These are phyloP conservation scores for Suillus subaureus DNA, from an alignment of 768 basidiomycete species.

Conservation along the genomic window DNA sequence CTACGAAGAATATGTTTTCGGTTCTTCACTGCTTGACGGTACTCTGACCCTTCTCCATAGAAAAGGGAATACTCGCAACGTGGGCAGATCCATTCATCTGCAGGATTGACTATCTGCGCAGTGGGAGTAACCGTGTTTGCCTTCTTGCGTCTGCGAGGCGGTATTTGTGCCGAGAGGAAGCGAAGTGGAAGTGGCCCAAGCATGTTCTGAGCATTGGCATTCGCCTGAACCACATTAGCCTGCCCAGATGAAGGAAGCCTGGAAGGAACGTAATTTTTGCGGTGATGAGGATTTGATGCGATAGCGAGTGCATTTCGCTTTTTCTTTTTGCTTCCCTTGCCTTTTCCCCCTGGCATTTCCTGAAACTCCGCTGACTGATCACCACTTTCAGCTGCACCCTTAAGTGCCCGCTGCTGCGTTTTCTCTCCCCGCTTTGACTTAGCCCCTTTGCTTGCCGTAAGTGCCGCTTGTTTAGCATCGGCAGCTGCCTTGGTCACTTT, in stretches of 20 bases:
- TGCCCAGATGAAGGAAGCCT: constrained; percentile 60
- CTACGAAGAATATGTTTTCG: constrained; percentile 79
- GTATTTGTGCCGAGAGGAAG: constrained; percentile 71
- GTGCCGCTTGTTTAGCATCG: constrained; percentile 54
- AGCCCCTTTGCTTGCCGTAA: constrained; percentile 37
- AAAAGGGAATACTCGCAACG: constrained; percentile 93
- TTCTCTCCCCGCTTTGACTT: constrained; percentile 42
- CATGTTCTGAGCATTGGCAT: constrained; percentile 46
- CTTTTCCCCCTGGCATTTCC: constrained; percentile 38
- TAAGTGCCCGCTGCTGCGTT: constrained; percentile 40
- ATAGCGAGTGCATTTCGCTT: constrained; percentile 90
- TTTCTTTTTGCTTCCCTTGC: constrained; percentile 75
- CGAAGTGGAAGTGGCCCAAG: constrained; percentile 64
- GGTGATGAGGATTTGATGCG: constrained; percentile 93
- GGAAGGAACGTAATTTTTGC: constrained; percentile 91
- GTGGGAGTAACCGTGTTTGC: constrained; percentile 26
- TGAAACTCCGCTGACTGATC: constrained; percentile 41
- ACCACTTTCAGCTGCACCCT: constrained; percentile 27
- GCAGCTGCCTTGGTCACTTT: constrained; percentile 51
- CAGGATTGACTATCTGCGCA: constrained; percentile 51
- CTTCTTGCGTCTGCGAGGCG: constrained; percentile 43
- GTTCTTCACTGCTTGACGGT: constrained; percentile 65
- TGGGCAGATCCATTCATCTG: constrained; percentile 92
- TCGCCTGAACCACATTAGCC: constrained; percentile 39
- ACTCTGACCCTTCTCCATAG: constrained; percentile 77